phyloP scores from a whole-genome alignment of 805 yeast genomes.

The Geotrichum ghanense region DNA sequence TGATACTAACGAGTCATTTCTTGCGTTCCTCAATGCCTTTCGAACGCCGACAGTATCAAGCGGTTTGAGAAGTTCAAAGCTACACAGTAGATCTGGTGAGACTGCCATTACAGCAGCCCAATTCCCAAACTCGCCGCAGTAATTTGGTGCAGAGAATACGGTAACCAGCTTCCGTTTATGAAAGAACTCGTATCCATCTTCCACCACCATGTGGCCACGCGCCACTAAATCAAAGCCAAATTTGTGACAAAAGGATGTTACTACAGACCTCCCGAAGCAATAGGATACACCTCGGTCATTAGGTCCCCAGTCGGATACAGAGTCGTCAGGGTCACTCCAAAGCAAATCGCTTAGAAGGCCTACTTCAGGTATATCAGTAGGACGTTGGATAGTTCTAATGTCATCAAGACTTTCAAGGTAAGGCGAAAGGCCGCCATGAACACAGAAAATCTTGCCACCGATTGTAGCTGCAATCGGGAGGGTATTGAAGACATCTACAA shows the following conservation, averaged over 20 bases:
- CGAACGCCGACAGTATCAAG: conserved; percentile 35
- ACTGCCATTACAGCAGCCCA: conserved; percentile 99
- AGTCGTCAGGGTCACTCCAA: conserved; percentile 82
- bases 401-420: conserved; percentile 64
- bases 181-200: conserved; percentile 69
- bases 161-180: conserved; percentile 62
- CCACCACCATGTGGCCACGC: conserved; percentile 83
- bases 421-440: conserved; percentile 77
- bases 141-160: conserved; percentile 65
- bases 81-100: conserved; percentile 80
- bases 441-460: conserved; percentile 88
- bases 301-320: conserved; percentile 77
- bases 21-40: neutral
- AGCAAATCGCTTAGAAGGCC: conserved; percentile 67
- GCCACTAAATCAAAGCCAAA: conserved; percentile 75
- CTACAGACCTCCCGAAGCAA: conserved; percentile 69
- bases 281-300: conserved; percentile 78
- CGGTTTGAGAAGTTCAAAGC: conserved; percentile 89
- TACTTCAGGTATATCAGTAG: conserved; percentile 79
- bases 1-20: neutral
- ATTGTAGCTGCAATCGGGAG: conserved; percentile 93
- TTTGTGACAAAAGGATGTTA: conserved; percentile 60
- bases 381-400: conserved; percentile 61
- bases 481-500: conserved; percentile 90
- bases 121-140: conserved; percentile 77